Percentiles rank a stretch among this genome's conserved stretches.
Evolutionary conservation across 352 stramenopile genomes (phyloP).

Genomic region (Peronosclerospora sorghi): DNA sequence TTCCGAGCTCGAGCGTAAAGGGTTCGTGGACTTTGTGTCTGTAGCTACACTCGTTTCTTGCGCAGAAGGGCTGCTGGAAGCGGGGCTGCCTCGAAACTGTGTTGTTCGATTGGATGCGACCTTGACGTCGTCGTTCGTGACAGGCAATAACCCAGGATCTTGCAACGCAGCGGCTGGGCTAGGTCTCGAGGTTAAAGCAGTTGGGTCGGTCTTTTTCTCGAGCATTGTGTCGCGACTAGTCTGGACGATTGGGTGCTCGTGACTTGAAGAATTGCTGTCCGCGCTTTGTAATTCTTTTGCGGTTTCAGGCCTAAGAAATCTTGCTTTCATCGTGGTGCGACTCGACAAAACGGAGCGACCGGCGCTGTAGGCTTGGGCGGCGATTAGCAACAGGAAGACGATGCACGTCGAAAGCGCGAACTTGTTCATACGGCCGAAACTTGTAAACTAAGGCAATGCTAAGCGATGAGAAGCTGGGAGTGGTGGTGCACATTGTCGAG

Average conservation of each 20-base stretch:
- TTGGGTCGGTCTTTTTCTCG: background rate
- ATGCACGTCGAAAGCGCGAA: conserved; percentile 1
- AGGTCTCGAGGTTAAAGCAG: background rate
- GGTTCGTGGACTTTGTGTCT: background rate
- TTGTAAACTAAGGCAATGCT: conserved; percentile 11
- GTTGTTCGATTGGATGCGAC: background rate
- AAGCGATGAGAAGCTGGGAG: conserved; percentile 1
- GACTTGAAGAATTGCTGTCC: conserved; percentile 1
- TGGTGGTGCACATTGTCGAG: no score
- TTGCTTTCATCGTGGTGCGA: background rate
- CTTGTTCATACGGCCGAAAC: conserved; percentile 7
- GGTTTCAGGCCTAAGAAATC: background rate
- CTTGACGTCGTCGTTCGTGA: background rate
- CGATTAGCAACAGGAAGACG: conserved; percentile 2
- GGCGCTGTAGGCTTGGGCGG: background rate
- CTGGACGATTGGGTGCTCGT: background rate
- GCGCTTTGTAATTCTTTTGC: background rate
- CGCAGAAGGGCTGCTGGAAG: background rate
- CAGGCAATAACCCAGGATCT: background rate
- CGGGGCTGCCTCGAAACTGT: background rate
- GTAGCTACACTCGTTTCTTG: background rate
- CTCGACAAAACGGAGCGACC: conserved; percentile 1
- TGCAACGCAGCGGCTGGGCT: background rate
- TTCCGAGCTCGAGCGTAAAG: background rate
- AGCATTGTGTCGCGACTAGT: background rate